These are phyloP conservation scores for Onygenales sp. DNA, from an alignment of 2,329 filamentous ascomycete species.

Conservation along the genomic window DNA sequence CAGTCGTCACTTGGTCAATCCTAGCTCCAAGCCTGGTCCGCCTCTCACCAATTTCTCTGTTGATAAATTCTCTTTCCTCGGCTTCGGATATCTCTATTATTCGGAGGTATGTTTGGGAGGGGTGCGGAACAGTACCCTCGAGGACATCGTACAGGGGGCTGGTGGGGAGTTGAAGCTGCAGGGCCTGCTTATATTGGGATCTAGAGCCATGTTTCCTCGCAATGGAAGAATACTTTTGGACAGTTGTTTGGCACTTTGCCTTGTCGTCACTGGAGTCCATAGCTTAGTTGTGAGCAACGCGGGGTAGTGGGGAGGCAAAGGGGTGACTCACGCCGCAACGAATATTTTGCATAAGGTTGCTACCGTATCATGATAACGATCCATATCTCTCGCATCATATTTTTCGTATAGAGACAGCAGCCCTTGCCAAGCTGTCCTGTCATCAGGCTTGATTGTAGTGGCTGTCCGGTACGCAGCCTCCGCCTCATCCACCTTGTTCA, in stretches of 20 bases:
- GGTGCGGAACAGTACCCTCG: slow-evolving; percentile 73
- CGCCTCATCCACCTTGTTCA: slow-evolving; percentile 59
- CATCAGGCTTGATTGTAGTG: slow-evolving; percentile 59
- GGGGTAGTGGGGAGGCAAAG: not conserved
- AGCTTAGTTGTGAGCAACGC: not conserved
- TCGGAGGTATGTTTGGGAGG: slow-evolving; percentile 68
- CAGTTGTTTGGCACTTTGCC: slow-evolving; percentile 50
- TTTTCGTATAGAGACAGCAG: slow-evolving; percentile 77
- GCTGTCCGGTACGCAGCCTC: slow-evolving; percentile 69
- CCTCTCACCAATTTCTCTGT: slow-evolving; percentile 79
- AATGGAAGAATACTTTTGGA: slow-evolving; percentile 72
- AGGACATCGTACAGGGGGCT: slow-evolving; percentile 73
- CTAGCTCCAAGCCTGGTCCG: slow-evolving; percentile 78
- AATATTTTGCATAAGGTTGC: slow-evolving; percentile 68
- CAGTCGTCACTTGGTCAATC: slow-evolving; percentile 69
- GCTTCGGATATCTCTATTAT: slow-evolving; percentile 75
- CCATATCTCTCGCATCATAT: slow-evolving; percentile 58
- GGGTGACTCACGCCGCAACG: slow-evolving; percentile 46
- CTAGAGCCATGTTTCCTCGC: slow-evolving; percentile 63
- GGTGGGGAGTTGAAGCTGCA: slow-evolving; percentile 67
- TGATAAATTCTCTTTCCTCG: slow-evolving; percentile 82
- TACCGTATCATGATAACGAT: slow-evolving; percentile 64
- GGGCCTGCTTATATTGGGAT: slow-evolving; percentile 63
- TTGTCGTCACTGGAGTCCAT: slow-evolving; percentile 43
- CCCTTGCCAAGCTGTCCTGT: slow-evolving; percentile 85